Evolutionary conservation across 345 rosid genomes (phyloP), one percentile per base, ranked within the genome.

Genomic region (Brassica juncea): DNA sequence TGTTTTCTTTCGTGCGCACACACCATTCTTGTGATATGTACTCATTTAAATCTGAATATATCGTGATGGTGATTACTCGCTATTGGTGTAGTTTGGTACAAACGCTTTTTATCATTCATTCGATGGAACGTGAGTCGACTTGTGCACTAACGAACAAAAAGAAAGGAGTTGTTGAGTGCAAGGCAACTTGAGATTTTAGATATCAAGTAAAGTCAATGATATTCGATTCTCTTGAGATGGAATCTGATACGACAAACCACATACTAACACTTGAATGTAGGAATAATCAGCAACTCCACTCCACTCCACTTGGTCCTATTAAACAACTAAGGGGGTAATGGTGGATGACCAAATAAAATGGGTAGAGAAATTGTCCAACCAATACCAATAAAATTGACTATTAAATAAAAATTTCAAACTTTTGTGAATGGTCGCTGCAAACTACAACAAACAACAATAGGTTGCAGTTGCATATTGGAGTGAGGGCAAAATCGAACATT

Each of bases 171-270:
- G 52, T 42, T 28, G 63, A 70, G 68, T 76, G 31, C 31, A 28
- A 28, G 31, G 80, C 49, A 19, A 68, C 10, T 19, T 31, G 49
- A 4, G 10, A 21, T 28, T 28, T 28, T 28, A 28, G 31, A 28
- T 28, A 28, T 28, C 4, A 28, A 28, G 31, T 34, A 64, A 78
- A 78, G 81, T 78, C 76, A 71, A 78, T 78, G 81, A 71, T 6
- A 78, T 78, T 78, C 67, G 68, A 71, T 57, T 65, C 81, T 55
- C 14, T 42, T 2, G 30, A 71, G 76, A 71, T 71, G 72, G 81
- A 78, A 78, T 78, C 81, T 30, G 81, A 78, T 78, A 72, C 81
- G 81, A 78, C 81, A 78, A 28, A 78, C 12, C 77, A 72, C 77
- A 65, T 65, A 71, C 59, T 54, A 54, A 28, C 31, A 71, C 77